These are phyloP conservation scores for Hemileccinum rubropunctum DNA, from an alignment of 768 basidiomycete species.

Conservation along the genomic window DNA sequence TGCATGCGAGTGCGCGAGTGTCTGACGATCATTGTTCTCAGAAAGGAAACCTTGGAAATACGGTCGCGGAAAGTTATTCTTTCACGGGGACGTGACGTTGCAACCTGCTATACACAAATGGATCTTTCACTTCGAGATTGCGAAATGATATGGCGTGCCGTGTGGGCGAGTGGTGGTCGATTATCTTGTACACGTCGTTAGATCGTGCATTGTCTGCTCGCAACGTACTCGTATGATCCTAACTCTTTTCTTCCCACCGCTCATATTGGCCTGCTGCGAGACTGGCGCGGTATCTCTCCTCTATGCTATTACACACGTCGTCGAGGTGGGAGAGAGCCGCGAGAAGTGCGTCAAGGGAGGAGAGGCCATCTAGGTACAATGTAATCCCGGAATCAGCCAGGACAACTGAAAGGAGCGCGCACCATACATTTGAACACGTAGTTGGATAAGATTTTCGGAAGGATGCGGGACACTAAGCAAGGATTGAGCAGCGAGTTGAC, in stretches of 20 bases:
- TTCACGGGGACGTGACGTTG: constrained; percentile 15
- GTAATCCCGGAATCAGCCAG: background rate
- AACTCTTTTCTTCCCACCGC: constrained; percentile 70
- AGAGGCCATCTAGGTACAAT: constrained; percentile 66
- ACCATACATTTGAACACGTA: constrained; percentile 99
- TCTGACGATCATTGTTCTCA: constrained; percentile 11
- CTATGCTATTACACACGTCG: constrained; percentile 66
- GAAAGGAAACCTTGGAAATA: constrained; percentile 28
- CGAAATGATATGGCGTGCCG: background rate
- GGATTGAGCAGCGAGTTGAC: background rate
- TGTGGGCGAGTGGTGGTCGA: constrained; percentile 1
- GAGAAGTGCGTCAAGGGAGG: constrained; percentile 78
- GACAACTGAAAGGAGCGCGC: constrained; percentile 32
- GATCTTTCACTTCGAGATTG: constrained; percentile 21
- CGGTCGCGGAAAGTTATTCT: constrained; percentile 27
- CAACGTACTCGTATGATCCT: background rate
- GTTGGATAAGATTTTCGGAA: constrained; percentile 92
- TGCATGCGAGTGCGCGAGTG: background rate
- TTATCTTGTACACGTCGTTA: constrained; percentile 1
- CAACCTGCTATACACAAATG: constrained; percentile 27
- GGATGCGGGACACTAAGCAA: constrained; percentile 70
- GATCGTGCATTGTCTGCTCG: constrained; percentile 2
- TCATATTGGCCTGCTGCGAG: constrained; percentile 54
- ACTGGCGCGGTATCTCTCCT: constrained; percentile 63
- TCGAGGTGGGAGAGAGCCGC: constrained; percentile 77